Evolutionary conservation across 1,284 basidiomycete genomes (phyloP).

Genomic region (Ceratobasidium sp.): DNA sequence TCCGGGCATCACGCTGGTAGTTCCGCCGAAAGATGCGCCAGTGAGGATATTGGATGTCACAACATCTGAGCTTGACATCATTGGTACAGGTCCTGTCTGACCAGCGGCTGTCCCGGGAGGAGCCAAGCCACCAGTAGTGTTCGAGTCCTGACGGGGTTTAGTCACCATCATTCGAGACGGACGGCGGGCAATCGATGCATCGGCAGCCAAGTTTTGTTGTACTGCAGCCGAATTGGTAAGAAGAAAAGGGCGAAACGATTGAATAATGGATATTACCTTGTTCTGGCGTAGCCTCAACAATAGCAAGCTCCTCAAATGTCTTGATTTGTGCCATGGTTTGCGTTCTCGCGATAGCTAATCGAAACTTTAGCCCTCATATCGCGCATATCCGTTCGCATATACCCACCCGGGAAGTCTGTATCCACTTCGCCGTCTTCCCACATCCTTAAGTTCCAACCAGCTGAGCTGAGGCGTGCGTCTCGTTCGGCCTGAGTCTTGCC

Average conservation of each 20-base stretch:
- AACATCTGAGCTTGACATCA: slow-evolving; percentile 50
- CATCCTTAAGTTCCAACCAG: slow-evolving; percentile 94
- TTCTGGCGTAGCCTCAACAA: slow-evolving; percentile 69
- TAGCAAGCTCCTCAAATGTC: slow-evolving; percentile 87
- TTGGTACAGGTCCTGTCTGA: slow-evolving; percentile 50
- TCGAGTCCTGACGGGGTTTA: slow-evolving; percentile 53
- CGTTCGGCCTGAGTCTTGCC: slow-evolving; percentile 50
- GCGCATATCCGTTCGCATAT: slow-evolving; percentile 10
- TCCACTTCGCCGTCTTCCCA: slow-evolving; percentile 98
- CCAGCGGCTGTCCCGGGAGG: slow-evolving; percentile 47
- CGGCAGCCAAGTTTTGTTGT: slow-evolving; percentile 78
- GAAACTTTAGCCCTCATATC: neutral
- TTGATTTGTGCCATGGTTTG: slow-evolving; percentile 82
- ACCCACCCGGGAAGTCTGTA: slow-evolving; percentile 90
- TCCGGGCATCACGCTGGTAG: slow-evolving; percentile 56
- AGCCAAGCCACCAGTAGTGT: slow-evolving; percentile 48
- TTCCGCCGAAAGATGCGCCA: slow-evolving; percentile 57
- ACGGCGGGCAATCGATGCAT: slow-evolving; percentile 75
- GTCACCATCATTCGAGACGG: slow-evolving; percentile 70
- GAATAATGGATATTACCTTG: slow-evolving; percentile 64
- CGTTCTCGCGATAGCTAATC: slow-evolving; percentile 84
- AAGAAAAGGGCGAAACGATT: neutral
- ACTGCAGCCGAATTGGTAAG: slow-evolving; percentile 57
- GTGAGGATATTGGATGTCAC: slow-evolving; percentile 59
- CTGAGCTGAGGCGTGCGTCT: slow-evolving; percentile 66